A percentile compares a stretch with the other conserved stretches of the same genome.
Evolutionary conservation across 2,329 filamentous ascomycete genomes (phyloP).

Genomic region (Elsinoe ampelina): DNA sequence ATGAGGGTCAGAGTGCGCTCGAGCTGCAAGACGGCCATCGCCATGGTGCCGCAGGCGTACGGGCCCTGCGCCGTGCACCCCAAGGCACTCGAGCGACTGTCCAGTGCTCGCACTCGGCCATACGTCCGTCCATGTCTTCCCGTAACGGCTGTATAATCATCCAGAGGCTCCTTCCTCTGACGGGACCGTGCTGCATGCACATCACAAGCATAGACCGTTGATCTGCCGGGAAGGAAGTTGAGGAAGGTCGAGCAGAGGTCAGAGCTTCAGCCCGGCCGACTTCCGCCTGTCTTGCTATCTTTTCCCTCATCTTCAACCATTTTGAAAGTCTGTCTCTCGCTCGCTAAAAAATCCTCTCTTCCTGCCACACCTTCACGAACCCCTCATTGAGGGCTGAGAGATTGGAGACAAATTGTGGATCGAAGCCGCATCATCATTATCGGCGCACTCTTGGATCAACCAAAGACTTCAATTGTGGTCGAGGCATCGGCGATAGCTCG

Average conservation of each 20-base stretch:
- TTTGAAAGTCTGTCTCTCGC: background rate
- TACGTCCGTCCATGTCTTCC: background rate
- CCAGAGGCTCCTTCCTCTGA: background rate
- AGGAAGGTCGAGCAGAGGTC: background rate
- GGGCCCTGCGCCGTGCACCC: background rate
- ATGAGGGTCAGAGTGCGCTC: background rate
- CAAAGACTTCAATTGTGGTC: background rate
- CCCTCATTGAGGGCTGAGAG: background rate
- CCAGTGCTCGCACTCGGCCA: background rate
- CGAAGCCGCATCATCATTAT: background rate
- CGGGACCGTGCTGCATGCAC: background rate
- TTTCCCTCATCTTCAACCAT: background rate
- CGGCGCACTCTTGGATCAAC: background rate
- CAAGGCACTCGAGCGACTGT: background rate
- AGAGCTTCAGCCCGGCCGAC: slow-evolving; percentile 8
- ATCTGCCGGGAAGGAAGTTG: slow-evolving; percentile 6
- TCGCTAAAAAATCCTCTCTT: background rate
- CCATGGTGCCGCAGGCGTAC: slow-evolving; percentile 1
- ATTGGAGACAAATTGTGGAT: background rate
- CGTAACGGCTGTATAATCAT: slow-evolving; percentile 1
- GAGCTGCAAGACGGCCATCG: background rate
- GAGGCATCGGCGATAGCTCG: slow-evolving; percentile 13
- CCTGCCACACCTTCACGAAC: background rate
- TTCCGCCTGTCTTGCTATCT: slow-evolving; percentile 1
- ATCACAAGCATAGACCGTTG: slow-evolving; percentile 9